Evolutionary conservation across 805 yeast genomes (phyloP).

Genomic region (Isabelozyma rhagii): DNA sequence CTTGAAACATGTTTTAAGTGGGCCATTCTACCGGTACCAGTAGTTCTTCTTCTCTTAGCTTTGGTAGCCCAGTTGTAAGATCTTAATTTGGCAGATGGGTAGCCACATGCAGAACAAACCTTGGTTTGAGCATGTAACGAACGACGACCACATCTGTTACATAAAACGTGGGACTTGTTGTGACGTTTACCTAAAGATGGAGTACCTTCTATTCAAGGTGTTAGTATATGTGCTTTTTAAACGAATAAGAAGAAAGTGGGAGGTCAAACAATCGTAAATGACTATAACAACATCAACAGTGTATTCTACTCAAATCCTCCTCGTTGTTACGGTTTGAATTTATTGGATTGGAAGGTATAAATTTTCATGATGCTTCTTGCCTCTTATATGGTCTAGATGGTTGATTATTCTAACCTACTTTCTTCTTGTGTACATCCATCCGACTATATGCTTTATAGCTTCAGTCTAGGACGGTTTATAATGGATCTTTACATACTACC

Average conservation of each 20-base stretch:
- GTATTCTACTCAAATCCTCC: too few relatives aligned
- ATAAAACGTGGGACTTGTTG: conserved; percentile 98
- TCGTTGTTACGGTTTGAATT: too few relatives aligned
- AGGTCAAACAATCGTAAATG: not conserved
- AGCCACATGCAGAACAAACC: conserved; percentile 98
- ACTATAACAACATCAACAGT: too few relatives aligned
- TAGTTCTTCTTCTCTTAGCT: conserved; percentile 99
- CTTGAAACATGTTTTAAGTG: conserved; percentile 96
- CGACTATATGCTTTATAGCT: not conserved
- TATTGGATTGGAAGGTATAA: too few relatives aligned
- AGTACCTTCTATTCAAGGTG: conserved; percentile 76
- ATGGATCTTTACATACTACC: conserved; percentile 59
- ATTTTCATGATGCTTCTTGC: too few relatives aligned
- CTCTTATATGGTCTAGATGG: not conserved
- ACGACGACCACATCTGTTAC: conserved; percentile 99
- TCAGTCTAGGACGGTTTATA: not conserved
- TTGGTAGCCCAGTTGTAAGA: conserved; percentile 98
- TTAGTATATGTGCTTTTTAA: conserved; percentile 10
- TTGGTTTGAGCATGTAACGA: conserved; percentile 99
- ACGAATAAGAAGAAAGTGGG: not conserved
- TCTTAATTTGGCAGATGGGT: conserved; percentile 99
- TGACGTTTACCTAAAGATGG: conserved; percentile 99
- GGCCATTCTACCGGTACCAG: conserved; percentile 99
- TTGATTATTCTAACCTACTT: not conserved
- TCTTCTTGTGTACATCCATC: not conserved